These are phyloP conservation scores for Aspergillus carbonarius DNA, from an alignment of 2,329 filamentous ascomycete species.

Conservation along the genomic window DNA sequence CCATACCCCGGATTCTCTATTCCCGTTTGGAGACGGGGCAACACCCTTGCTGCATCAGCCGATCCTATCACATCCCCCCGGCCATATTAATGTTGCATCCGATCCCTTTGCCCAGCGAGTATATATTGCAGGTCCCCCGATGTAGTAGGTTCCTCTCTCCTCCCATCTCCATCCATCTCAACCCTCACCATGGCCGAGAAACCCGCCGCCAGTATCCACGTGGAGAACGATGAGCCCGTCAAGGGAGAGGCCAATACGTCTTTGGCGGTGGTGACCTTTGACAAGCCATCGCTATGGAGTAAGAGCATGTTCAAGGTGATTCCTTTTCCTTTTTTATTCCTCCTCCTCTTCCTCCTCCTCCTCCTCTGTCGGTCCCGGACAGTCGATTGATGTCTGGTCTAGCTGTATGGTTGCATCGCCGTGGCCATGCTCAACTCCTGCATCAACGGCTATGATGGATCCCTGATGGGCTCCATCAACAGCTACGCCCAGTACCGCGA, in stretches of 20 bases:
- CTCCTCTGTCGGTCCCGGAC: too few species aligned
- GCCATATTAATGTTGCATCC: background rate
- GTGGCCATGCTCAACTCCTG: slow-evolving; percentile 47
- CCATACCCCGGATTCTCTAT: slow-evolving; percentile 7
- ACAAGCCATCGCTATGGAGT: slow-evolving; percentile 37
- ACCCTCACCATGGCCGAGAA: slow-evolving; percentile 3
- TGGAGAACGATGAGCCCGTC: slow-evolving; percentile 15
- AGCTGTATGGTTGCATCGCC: slow-evolving; percentile 41
- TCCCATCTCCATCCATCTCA: background rate
- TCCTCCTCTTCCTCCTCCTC: too few species aligned
- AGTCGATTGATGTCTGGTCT: too few species aligned
- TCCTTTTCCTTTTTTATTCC: background rate
- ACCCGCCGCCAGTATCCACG: slow-evolving; percentile 2
- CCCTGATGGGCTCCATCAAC: slow-evolving; percentile 52
- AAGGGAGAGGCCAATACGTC: slow-evolving; percentile 28
- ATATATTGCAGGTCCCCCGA: background rate
- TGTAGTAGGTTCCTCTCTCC: background rate
- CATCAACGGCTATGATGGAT: slow-evolving; percentile 53
- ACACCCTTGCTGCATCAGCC: slow-evolving; percentile 6
- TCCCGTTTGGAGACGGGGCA: slow-evolving; percentile 7
- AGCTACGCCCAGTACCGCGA: slow-evolving; percentile 46
- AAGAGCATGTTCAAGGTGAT: slow-evolving; percentile 47
- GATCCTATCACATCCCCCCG: slow-evolving; percentile 2
- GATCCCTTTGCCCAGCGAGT: background rate
- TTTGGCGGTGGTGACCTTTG: slow-evolving; percentile 33